Evolutionary conservation across 805 yeast genomes (phyloP).

Genomic region (Candida nitratophila): DNA sequence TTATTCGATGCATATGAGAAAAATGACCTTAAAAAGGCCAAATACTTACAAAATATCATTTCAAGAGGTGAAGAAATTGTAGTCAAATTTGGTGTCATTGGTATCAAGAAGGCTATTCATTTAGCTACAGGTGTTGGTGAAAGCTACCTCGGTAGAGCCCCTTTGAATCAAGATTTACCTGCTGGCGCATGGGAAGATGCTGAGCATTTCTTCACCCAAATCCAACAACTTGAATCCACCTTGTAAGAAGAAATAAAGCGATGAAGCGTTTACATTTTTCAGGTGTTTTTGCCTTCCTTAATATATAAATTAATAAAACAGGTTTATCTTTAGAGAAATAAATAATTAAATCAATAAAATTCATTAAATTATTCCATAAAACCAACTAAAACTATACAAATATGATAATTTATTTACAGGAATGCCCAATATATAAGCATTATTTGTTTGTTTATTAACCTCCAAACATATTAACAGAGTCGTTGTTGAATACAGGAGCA

Average conservation of each 20-base stretch:
- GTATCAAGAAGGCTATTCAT: slow-evolving; percentile 37
- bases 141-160: slow-evolving; percentile 38
- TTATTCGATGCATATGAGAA: slow-evolving; percentile 30
- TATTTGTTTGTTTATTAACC: no score
- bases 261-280: no score
- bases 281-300: not conserved
- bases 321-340: no score
- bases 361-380: no score
- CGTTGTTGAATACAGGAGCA: no score
- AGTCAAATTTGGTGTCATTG: slow-evolving; percentile 36
- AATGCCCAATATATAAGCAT: no score
- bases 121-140: slow-evolving; percentile 35
- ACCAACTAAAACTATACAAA: no score
- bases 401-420: no score
- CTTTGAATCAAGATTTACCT: slow-evolving; percentile 33
- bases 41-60: slow-evolving; percentile 32
- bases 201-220: slow-evolving; percentile 6
- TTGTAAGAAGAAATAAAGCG: slow-evolving; percentile 4
- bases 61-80: slow-evolving; percentile 41
- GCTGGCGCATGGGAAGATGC: slow-evolving; percentile 22
- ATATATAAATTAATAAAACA: not conserved
- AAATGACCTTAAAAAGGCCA: slow-evolving; percentile 36
- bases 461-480: no score
- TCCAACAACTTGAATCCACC: slow-evolving; percentile 6
- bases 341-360: no score